Evolutionary conservation across 495 filamentous ascomycete genomes (phyloP), one percentile per base, ranked within the genome.

Genomic region (Penicillium parvum): DNA sequence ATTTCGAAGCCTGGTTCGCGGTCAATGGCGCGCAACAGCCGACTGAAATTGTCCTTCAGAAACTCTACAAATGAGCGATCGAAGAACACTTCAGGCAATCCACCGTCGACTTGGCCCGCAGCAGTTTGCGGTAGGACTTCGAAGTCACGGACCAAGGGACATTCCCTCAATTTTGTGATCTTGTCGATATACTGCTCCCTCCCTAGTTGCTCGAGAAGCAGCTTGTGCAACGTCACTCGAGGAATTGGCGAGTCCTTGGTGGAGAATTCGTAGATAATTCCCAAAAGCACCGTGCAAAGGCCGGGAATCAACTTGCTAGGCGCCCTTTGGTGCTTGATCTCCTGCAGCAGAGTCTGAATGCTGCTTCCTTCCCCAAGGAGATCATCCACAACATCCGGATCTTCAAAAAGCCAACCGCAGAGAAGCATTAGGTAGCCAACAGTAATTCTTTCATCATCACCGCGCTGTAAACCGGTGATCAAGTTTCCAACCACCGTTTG

Each of bases 171-270:
- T 47, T 81, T 81, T 2, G 77, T 83, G 21, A 99, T 78, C 50
- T 83, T 84, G 58, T 96, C 88, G 32, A 95, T 80, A 54, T 95
- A 99, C 55, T 83, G 82, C 52, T 95, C 90, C 48, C 91, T 78
- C 18, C 89, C 88, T 54, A 97, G 78, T 35, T 83, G 80, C 20
- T 83, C 81, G 27, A 80, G 76, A 29, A 99, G 74, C 35, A 96
- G 77, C 25, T 85, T 81, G 55, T 92, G 86, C 34, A 97, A 69
- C 6, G 84, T 90, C 17, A 79, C 77, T 37, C 92, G 82, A 7
- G 91, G 79, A 41, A 97, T 81, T 4, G 94, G 90, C 0, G 90
- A 96, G 61, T 97, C 90, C 56, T 95, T 96, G 7, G 90, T 95
- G 14, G 90, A 96, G 52, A 97, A 99, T 55, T 99, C 92, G 57